Percentiles rank a stretch among this genome's conserved stretches.
Evolutionary conservation across 441 rosid species (phyloP).

Genomic region (Kokia cookei): DNA sequence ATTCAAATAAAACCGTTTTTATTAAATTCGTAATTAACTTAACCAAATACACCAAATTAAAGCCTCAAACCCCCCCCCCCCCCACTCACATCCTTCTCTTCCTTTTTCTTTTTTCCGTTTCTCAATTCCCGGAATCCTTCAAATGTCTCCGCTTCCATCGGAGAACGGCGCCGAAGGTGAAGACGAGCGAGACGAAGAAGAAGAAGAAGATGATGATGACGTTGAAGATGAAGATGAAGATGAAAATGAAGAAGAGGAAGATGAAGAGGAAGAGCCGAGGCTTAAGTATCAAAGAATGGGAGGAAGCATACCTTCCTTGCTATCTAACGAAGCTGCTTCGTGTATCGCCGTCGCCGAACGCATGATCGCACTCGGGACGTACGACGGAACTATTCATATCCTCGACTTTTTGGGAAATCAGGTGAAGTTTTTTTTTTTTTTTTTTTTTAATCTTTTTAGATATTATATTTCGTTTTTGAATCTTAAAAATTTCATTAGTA

Average conservation of each 20-base stretch:
- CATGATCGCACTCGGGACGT: slow-evolving; percentile 96
- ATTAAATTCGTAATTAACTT: too few relatives aligned
- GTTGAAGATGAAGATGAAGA: slow-evolving; percentile 50
- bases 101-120: not conserved
- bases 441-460: not conserved
- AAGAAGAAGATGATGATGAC: slow-evolving; percentile 46
- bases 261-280: slow-evolving; percentile 88
- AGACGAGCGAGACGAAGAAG: slow-evolving; percentile 42
- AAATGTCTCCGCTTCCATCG: slow-evolving; percentile 76
- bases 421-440: slow-evolving; percentile 26
- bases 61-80: not conserved
- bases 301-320: slow-evolving; percentile 74
- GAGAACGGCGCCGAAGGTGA: slow-evolving; percentile 96
- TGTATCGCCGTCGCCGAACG: slow-evolving; percentile 88
- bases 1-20: not conserved
- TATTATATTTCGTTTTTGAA: not conserved
- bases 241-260: slow-evolving; percentile 49
- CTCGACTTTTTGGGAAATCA: slow-evolving; percentile 97
- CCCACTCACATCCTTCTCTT: not conserved
- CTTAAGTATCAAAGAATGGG: slow-evolving; percentile 97
- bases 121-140: slow-evolving; percentile 14
- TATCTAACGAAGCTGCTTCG: slow-evolving; percentile 83
- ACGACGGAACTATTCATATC: slow-evolving; percentile 79
- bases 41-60: not conserved
- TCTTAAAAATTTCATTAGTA: not conserved